Evolutionary conservation across 2,329 filamentous ascomycete genomes (phyloP).

Genomic region (Colletotrichum salicis): DNA sequence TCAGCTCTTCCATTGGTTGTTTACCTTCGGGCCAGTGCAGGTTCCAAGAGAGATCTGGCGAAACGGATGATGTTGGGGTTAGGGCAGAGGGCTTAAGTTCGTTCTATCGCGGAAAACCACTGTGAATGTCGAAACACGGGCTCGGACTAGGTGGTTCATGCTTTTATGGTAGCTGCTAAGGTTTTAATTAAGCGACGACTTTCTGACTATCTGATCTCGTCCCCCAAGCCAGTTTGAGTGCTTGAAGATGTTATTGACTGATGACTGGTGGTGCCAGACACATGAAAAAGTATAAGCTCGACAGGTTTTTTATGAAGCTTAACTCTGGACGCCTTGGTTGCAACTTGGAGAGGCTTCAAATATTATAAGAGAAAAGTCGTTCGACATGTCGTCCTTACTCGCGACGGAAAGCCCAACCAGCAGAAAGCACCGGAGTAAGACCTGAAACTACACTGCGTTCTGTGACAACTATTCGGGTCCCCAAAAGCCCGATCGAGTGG

Average conservation of each 20-base stretch:
- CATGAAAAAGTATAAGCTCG: background rate
- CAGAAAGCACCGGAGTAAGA: background rate
- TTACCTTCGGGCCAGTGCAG: slow-evolving; percentile 15
- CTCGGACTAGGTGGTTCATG: slow-evolving; percentile 22
- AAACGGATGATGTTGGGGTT: slow-evolving; percentile 12
- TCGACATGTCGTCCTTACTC: background rate
- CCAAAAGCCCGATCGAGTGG: background rate
- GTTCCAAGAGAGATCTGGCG: background rate
- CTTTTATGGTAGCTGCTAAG: background rate
- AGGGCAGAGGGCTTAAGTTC: background rate
- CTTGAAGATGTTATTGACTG: background rate
- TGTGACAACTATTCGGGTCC: background rate
- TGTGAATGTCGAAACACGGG: slow-evolving; percentile 9
- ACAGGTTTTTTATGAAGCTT: no score
- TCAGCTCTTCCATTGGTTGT: background rate
- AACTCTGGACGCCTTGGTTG: no score
- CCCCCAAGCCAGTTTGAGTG: background rate
- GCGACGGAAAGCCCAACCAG: background rate
- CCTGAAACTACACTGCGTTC: background rate
- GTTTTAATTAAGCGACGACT: background rate
- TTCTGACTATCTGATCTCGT: background rate
- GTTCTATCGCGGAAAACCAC: background rate
- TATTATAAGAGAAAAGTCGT: background rate
- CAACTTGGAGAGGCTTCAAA: no score
- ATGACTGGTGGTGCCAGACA: background rate